Percentiles rank a stretch among this genome's conserved stretches.
phyloP scores from a whole-genome alignment of 305 asterid species.

The Vinca major region DNA sequence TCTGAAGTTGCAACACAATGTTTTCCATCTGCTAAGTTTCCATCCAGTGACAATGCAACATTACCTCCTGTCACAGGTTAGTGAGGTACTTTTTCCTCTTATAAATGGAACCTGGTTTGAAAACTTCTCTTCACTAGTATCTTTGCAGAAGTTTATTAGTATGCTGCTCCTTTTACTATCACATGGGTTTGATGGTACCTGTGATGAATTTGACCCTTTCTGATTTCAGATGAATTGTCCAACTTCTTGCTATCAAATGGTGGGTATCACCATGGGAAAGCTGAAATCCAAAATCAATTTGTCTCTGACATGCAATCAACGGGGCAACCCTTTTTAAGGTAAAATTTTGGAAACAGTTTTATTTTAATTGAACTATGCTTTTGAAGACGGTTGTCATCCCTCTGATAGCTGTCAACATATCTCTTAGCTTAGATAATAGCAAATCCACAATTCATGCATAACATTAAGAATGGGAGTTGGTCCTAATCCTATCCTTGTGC shows the following conservation, averaged over 20 bases:
- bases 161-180: not conserved
- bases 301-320: slow-evolving; percentile 21
- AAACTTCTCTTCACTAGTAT: not conserved
- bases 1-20: slow-evolving; percentile 24
- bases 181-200: not conserved
- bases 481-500: not conserved
- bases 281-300: slow-evolving; percentile 13
- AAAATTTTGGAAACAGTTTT: not conserved
- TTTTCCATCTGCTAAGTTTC: slow-evolving; percentile 24
- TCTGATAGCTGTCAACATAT: not conserved
- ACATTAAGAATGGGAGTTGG: not conserved
- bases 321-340: slow-evolving; percentile 33
- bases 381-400: not conserved
- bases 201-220: not conserved
- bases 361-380: not conserved
- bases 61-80: slow-evolving; percentile 32
- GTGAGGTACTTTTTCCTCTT: not conserved
- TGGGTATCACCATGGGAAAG: slow-evolving; percentile 21
- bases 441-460: not conserved
- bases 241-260: slow-evolving; percentile 29
- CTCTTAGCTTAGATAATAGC: not conserved
- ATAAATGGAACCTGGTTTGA: not conserved
- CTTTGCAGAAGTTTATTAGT: not conserved
- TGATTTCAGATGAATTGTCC: slow-evolving; percentile 18
- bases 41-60: slow-evolving; percentile 19